Evolutionary conservation across 2,329 filamentous ascomycete genomes (phyloP).

Genomic region (Aspergillus sp.): DNA sequence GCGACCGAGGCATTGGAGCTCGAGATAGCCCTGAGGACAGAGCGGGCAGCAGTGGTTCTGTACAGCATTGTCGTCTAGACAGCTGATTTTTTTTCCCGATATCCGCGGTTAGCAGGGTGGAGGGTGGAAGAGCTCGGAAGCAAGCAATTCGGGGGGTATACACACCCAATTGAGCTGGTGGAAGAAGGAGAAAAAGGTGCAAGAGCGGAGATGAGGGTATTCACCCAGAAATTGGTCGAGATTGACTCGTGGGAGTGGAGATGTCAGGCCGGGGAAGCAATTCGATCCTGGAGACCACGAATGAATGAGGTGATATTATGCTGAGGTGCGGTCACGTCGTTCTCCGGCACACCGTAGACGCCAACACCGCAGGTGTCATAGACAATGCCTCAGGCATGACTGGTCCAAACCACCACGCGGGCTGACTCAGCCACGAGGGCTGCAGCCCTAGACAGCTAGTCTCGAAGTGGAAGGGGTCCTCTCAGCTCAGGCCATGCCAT

Average conservation of each 20-base stretch:
- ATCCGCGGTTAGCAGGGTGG: conserved; percentile 32
- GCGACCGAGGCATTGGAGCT: conserved; percentile 47
- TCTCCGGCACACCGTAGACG: conserved; percentile 29
- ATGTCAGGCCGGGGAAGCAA: conserved; percentile 32
- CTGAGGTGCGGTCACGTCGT: conserved; percentile 34
- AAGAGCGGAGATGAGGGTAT: conserved; percentile 35
- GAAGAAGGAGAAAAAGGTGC: conserved; percentile 21
- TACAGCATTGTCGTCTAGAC: conserved; percentile 46
- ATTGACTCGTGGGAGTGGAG: conserved; percentile 40
- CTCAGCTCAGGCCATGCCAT: not conserved
- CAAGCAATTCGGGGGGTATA: conserved; percentile 19
- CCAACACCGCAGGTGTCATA: conserved; percentile 31
- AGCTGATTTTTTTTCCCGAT: conserved; percentile 33
- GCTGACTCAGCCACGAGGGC: conserved; percentile 20
- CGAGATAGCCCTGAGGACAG: conserved; percentile 46
- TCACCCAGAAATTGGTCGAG: conserved; percentile 34
- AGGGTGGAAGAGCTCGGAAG: conserved; percentile 37
- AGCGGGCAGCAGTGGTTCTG: conserved; percentile 49
- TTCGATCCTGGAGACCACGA: conserved; percentile 32
- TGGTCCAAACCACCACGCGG: conserved; percentile 16
- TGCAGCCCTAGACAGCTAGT: conserved; percentile 27
- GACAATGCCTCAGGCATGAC: conserved; percentile 30
- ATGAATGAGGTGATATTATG: conserved; percentile 37
- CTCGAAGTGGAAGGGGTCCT: not conserved
- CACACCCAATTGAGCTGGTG: conserved; percentile 38